phyloP scores from a whole-genome alignment of 306 rosid genomes.

The Sicyos edulis region DNA sequence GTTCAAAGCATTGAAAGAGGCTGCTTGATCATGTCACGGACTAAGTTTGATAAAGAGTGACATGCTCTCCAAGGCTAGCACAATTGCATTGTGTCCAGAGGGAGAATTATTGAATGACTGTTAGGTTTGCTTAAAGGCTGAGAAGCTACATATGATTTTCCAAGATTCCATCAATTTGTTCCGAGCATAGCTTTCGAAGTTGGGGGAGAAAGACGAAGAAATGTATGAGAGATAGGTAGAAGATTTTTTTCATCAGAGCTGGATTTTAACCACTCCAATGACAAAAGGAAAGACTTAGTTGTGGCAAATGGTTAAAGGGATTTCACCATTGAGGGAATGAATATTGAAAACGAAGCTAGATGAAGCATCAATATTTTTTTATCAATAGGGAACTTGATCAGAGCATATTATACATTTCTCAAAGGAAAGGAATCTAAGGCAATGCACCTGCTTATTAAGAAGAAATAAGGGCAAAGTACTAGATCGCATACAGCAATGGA shows the following conservation, averaged over 20 bases:
- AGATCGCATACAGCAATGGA: no score
- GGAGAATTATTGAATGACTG: neutral
- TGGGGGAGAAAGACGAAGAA: neutral
- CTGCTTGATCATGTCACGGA: neutral
- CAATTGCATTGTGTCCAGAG: neutral
- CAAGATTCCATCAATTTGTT: neutral
- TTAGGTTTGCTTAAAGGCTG: neutral
- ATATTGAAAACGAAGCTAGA: no score
- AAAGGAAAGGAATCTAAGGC: no score
- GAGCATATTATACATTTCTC: no score
- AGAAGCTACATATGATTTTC: neutral
- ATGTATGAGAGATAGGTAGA: neutral
- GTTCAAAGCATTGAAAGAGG: slow-evolving; percentile 10
- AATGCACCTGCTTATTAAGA: no score
- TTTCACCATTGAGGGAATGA: neutral
- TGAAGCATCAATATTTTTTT: no score
- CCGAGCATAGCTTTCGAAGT: neutral
- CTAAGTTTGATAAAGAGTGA: neutral
- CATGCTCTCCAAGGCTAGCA: neutral
- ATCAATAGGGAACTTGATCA: no score
- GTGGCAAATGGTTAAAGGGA: neutral
- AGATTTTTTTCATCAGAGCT: neutral
- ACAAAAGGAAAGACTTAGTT: neutral
- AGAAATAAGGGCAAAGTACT: no score
- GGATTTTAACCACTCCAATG: neutral